Base-by-base conservation (phyloP, 305 asterid species). In the Coffea humblotiana region DNA sequence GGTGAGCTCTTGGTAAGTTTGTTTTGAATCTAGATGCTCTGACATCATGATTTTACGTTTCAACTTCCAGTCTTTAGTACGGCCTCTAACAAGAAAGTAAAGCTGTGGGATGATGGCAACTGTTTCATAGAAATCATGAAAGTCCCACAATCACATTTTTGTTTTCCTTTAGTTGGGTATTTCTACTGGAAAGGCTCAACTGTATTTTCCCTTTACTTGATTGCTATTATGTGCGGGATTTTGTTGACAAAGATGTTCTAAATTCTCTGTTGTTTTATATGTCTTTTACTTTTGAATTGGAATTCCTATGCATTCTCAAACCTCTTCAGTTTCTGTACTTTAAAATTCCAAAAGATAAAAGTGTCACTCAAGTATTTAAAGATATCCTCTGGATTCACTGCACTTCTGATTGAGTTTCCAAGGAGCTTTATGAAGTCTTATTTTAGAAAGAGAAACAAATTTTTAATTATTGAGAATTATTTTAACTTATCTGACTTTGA, bases 1-100 rank as follows among this genome's bases (percentile, higher is more conserved):
- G 98, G 98, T 92, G 73, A 77, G 92, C 77, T 83, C 77, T 87
- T 82, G 77, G 8, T 29, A 15, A 45, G 37, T 74, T 70, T 37
- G n/a, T 0, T 27, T 72, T 13, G 3, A 52, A 51, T 54, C 18
- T 43, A 71, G 48, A n/a, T 45, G 75, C 75, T 71, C 25, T 8
- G 32, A 67, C 23, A 76, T 65, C 23, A 75, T 16, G 43, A 54
- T 23, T 71, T 48, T 56, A 69, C 19, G 52, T 0, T 69, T 40
- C 40, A 71, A 4, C n/a, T 25, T 8, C 49, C 9, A 37, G 14
- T 37, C 6, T 37, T 37, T 35, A 37, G 25, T 25, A 12, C 6
- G 14, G 21, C 14, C 16, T 52, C 21, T 52, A 16, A 1, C 60
- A 52, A 3, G 13, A 48, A 8, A 48, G 13, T 52, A 13, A 52